Percentiles rank a stretch among this genome's conserved stretches.
phyloP scores from a whole-genome alignment of 2,329 filamentous ascomycete genomes.

The Neofusicoccum parvum region DNA sequence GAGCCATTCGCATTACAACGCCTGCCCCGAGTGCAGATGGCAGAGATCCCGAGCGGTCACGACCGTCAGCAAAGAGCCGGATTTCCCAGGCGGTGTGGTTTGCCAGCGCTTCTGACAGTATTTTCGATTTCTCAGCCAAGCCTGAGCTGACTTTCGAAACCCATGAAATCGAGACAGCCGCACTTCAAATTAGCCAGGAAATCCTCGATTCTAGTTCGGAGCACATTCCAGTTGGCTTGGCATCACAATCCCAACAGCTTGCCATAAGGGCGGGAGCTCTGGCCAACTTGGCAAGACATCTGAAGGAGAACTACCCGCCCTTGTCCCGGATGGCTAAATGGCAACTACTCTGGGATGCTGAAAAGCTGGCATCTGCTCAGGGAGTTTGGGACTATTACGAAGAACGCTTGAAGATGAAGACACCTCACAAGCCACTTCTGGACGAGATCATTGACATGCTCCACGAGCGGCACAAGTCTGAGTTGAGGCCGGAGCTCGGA shows the following conservation, averaged over 20 bases:
- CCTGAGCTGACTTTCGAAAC: slow-evolving; percentile 67
- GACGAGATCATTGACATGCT: slow-evolving; percentile 75
- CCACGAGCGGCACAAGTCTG: slow-evolving; percentile 73
- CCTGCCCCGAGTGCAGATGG: slow-evolving; percentile 63
- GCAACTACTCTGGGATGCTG: slow-evolving; percentile 83
- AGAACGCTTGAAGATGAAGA: slow-evolving; percentile 69
- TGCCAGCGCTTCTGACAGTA: slow-evolving; percentile 77
- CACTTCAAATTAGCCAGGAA: slow-evolving; percentile 75
- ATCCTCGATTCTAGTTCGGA: slow-evolving; percentile 77
- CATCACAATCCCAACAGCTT: slow-evolving; percentile 81
- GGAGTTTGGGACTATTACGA: slow-evolving; percentile 83
- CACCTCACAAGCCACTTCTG: slow-evolving; percentile 69
- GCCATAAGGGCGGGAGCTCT: slow-evolving; percentile 72
- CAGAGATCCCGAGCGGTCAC: slow-evolving; percentile 39
- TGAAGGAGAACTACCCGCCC: slow-evolving; percentile 65
- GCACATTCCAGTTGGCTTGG: slow-evolving; percentile 39
- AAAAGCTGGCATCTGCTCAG: slow-evolving; percentile 81
- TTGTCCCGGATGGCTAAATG: slow-evolving; percentile 72
- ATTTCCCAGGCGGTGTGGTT: slow-evolving; percentile 95
- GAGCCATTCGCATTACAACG: slow-evolving; percentile 57
- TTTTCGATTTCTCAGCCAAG: slow-evolving; percentile 78
- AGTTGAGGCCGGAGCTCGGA: slow-evolving; percentile 63
- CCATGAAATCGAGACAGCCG: slow-evolving; percentile 74
- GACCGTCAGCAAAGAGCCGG: slow-evolving; percentile 81
- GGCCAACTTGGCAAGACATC: slow-evolving; percentile 71